Evolutionary conservation across 176 grass and related monocot genomes (phyloP), one percentile per base, ranked within the genome.

Genomic region (Puccinellia tenuiflora): DNA sequence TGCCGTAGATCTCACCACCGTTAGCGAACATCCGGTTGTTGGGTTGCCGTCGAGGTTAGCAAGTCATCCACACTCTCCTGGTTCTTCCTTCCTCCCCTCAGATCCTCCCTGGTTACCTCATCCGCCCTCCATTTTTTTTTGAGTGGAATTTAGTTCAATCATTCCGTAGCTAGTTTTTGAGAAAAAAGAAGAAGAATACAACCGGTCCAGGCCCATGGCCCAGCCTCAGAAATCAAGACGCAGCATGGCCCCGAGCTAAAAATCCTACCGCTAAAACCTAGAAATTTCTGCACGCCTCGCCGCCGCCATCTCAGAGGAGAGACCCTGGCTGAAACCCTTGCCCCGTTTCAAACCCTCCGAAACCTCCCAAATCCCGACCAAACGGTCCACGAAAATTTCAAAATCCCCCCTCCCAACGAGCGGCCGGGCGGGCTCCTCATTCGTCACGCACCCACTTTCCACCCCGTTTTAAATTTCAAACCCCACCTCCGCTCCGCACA

Each of bases 391-490:
- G 28, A 72, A 88, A 75, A 31, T 75, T 87, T 66, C 59, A 68
- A 86, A 79, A 9, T 35, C 1, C 7, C 48, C 43, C 62, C 13
- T 62, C 62, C 20, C 69, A 65, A 26, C 66, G 79, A 82, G 88
- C 88, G 88, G 80, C 84, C 69, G 84, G 72, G 88, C 88, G 88
- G 79, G 84, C 68, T 83, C 47, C 84, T 73, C 56, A 20, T 33
- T 31, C 26, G 22, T 3, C 68, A 26, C 38, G 22, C 68, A 25
- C 67, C 68, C 68, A 72, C 39, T 46, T 46, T 73, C 43, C 68
- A 14, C 56, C 13, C 45, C 14, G 45, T 47, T 86, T 90, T 64
- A 68, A 90, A 86, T 75, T 90, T 90, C 59, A 83, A 90, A 79
- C 22, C 12, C 55, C 53, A n/a, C 39, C 46, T 31, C 50, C 4